Evolutionary conservation across 176 grass and related monocot species (phyloP).

Genomic region (Triticum dicoccoides): DNA sequence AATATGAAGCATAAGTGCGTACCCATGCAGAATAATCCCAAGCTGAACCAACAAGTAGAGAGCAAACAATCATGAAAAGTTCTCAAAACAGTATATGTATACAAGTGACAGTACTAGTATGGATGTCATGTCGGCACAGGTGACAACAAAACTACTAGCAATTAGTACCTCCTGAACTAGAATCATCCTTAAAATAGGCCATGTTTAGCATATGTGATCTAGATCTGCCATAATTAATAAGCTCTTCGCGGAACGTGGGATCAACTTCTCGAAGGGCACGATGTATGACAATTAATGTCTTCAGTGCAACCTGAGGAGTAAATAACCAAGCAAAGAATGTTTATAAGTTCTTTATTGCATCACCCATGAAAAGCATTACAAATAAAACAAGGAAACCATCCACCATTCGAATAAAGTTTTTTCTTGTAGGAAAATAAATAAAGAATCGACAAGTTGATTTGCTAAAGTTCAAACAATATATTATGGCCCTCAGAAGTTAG

Average conservation of each 20-base stretch:
- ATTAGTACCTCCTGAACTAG: constrained; percentile 80
- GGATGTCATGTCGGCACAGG: background rate
- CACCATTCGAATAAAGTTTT: background rate
- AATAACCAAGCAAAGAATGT: constrained; percentile 28
- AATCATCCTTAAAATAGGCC: constrained; percentile 99
- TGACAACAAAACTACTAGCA: background rate
- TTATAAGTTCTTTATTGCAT: constrained; percentile 3
- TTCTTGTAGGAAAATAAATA: background rate
- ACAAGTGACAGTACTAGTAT: constrained; percentile 15
- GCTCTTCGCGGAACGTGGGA: constrained; percentile 93
- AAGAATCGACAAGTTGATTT: background rate
- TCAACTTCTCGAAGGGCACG: constrained; percentile 92
- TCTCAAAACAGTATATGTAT: constrained; percentile 12
- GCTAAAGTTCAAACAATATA: background rate
- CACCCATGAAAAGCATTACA: background rate
- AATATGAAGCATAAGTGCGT: constrained; percentile 88
- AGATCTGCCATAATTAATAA: constrained; percentile 96
- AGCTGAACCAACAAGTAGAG: constrained; percentile 49
- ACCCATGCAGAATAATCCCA: constrained; percentile 99
- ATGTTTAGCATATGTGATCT: constrained; percentile 97
- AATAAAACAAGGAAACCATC: background rate
- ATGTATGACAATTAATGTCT: constrained; percentile 96
- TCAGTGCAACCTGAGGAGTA: constrained; percentile 75
- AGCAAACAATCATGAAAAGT: constrained; percentile 28
- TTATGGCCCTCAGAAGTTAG: background rate